Evolutionary conservation across 2,329 filamentous ascomycete species (phyloP).

Genomic region (Tolypocladium pustulatum): DNA sequence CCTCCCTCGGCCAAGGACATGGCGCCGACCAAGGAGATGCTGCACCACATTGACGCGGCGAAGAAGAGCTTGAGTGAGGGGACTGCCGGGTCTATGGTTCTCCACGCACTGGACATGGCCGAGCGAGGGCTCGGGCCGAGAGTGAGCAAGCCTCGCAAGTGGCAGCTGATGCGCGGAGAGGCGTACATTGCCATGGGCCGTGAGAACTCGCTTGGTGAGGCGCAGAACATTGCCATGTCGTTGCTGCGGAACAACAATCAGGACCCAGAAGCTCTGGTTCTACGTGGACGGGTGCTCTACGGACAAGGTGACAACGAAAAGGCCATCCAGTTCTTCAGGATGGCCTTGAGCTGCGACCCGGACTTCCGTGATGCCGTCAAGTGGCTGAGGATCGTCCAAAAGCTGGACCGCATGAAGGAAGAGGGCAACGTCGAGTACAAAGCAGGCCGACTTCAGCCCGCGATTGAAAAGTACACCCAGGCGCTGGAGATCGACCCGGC

Average conservation of each 20-base stretch:
- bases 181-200: constrained; percentile 90
- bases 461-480: constrained; percentile 73
- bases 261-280: constrained; percentile 86
- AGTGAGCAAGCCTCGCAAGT: constrained; percentile 79
- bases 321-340: constrained; percentile 83
- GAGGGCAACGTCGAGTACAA: constrained; percentile 91
- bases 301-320: constrained; percentile 91
- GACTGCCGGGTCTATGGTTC: constrained; percentile 78
- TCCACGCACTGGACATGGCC: constrained; percentile 85
- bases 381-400: constrained; percentile 81
- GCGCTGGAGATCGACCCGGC: constrained; percentile 76
- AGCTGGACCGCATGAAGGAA: constrained; percentile 85
- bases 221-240: constrained; percentile 83
- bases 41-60: constrained; percentile 69
- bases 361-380: constrained; percentile 84
- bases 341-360: constrained; percentile 81
- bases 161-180: constrained; percentile 86
- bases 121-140: constrained; percentile 65
- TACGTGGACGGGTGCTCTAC: constrained; percentile 80
- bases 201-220: constrained; percentile 79
- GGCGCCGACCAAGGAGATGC: constrained; percentile 74
- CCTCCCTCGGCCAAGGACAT: constrained; percentile 77
- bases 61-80: constrained; percentile 65
- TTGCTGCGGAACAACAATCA: constrained; percentile 77
- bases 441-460: constrained; percentile 64